These are phyloP conservation scores for Jacaranda mimosifolia DNA, from an alignment of 257 asterid species.

Conservation along the genomic window DNA sequence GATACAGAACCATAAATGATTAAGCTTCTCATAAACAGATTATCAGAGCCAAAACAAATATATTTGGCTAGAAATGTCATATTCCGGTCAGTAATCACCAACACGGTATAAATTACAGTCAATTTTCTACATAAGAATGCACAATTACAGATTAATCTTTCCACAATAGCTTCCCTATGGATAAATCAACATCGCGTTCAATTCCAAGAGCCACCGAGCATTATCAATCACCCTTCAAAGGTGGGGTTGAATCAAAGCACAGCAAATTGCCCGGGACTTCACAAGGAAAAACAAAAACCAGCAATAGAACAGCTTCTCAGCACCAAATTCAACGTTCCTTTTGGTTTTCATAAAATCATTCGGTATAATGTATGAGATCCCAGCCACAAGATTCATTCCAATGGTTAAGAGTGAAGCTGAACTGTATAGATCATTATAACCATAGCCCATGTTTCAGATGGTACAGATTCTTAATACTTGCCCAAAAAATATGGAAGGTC, in stretches of 20 bases:
- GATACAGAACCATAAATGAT: too few species aligned
- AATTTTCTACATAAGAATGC: not conserved
- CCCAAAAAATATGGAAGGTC: not conserved
- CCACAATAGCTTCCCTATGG: not conserved
- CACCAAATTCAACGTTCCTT: conserved; percentile 7
- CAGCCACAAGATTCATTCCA: conserved; percentile 7
- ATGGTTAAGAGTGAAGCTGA: conserved; percentile 8
- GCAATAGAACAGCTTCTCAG: conserved; percentile 13
- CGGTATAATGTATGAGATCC: not conserved
- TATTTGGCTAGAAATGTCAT: not conserved
- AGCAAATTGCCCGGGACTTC: not conserved
- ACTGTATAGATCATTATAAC: not conserved
- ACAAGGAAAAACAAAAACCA: not conserved
- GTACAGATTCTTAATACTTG: not conserved
- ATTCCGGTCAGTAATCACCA: not conserved
- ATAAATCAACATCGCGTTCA: conserved; percentile 3
- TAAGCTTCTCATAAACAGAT: too few species aligned
- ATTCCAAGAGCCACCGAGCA: not conserved
- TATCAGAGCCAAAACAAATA: too few species aligned
- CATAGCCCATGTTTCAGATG: not conserved
- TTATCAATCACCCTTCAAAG: not conserved
- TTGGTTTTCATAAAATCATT: not conserved
- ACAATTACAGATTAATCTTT: not conserved
- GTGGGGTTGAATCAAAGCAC: too few species aligned
- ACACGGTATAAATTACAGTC: not conserved